A percentile compares a stretch with the other conserved stretches of the same genome.
These are phyloP conservation scores for Prunus yedoensis DNA, from an alignment of 331 rosid species.

Conservation along the genomic window DNA sequence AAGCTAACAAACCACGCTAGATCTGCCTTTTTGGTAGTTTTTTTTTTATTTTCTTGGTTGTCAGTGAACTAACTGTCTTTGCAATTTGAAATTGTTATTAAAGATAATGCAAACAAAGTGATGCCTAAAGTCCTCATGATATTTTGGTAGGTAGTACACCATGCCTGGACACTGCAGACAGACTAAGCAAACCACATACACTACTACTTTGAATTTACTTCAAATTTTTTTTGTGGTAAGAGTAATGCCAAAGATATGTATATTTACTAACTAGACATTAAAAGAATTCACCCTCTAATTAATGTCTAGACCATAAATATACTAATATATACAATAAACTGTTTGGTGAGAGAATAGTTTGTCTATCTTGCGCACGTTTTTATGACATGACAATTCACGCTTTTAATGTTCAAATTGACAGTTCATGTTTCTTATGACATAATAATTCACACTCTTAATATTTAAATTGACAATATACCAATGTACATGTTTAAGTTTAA, in stretches of 20 bases:
- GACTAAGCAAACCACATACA: neutral
- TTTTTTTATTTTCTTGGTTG: constrained; percentile 16
- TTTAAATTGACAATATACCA: too few species aligned
- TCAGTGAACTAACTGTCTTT: constrained; percentile 19
- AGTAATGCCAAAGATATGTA: neutral
- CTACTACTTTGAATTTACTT: neutral
- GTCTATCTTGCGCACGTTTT: too few species aligned
- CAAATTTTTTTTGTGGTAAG: neutral
- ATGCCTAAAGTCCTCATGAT: neutral
- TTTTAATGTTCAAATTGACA: too few species aligned
- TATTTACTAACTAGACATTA: neutral
- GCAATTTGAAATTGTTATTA: neutral
- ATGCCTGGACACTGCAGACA: neutral
- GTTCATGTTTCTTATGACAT: too few species aligned
- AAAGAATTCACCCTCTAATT: too few species aligned
- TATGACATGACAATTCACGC: too few species aligned
- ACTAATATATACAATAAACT: too few species aligned
- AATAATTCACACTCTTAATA: too few species aligned
- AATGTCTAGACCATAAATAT: too few species aligned
- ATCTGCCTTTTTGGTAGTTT: neutral
- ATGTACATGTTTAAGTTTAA: too few species aligned
- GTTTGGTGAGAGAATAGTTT: too few species aligned
- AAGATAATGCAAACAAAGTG: neutral
- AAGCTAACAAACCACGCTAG: too few species aligned
- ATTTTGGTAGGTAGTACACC: constrained; percentile 7